Evolutionary conservation across 1,139 yeast genomes (phyloP).

Genomic region (Yamadazyma songkhlaensis): DNA sequence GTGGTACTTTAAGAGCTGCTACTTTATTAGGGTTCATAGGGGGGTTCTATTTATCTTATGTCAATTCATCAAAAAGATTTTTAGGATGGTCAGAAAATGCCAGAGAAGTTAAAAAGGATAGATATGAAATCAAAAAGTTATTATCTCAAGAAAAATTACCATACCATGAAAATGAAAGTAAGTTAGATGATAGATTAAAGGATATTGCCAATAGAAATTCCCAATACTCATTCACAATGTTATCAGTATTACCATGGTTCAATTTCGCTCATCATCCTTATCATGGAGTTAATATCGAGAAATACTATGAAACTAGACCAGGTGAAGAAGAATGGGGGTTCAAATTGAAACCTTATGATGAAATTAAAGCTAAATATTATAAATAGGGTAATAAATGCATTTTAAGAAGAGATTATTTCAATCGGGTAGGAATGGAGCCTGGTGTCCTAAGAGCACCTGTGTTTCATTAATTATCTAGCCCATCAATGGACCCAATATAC

Average conservation of each 20-base stretch:
- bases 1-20: constrained; percentile 57
- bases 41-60: constrained; percentile 71
- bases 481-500: too few species aligned
- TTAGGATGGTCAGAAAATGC: constrained; percentile 77
- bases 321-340: constrained; percentile 54
- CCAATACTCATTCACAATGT: constrained; percentile 61
- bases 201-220: constrained; percentile 80
- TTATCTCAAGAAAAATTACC: constrained; percentile 69
- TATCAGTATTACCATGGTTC: constrained; percentile 78
- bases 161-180: constrained; percentile 56
- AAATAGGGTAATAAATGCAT: constrained; percentile 1
- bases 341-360: constrained; percentile 39
- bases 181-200: constrained; percentile 67
- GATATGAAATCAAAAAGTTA: constrained; percentile 69
- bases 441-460: not conserved
- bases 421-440: not conserved
- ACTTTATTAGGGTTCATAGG: constrained; percentile 63
- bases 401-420: not conserved
- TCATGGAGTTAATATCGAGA: constrained; percentile 74
- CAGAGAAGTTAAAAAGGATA: constrained; percentile 69
- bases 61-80: constrained; percentile 65
- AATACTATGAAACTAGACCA: constrained; percentile 65
- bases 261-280: constrained; percentile 78
- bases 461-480: too few species aligned
- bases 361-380: constrained; percentile 43